Evolutionary conservation across 2,329 filamentous ascomycete species (phyloP), one percentile per base, ranked within the genome.

Genomic region (Septoria linicola): DNA sequence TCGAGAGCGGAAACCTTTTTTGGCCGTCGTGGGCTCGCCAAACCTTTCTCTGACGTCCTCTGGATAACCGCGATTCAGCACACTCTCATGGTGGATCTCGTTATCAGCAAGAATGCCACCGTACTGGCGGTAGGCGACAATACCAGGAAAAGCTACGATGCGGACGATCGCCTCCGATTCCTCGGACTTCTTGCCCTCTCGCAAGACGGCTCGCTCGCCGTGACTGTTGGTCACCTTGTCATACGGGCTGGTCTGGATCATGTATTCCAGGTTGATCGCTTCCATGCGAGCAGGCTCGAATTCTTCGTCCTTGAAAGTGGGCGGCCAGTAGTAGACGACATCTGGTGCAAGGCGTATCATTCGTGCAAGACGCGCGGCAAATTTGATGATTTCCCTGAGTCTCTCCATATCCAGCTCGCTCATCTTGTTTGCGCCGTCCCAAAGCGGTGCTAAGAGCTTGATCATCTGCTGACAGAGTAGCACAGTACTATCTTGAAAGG

Each of bases 271-370:
- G 41, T 68, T 68, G 37, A 53, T 36, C 17, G 57, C 58, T 23
- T 64, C 60, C 65, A 66, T 67, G 27, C 59, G 56, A 1, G 43
- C 51, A 1, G 57, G 62, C 19, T 65, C 61, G 41, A 64, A 66
- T 25, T 62, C 60, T 46, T 64, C 61, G 35, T 66, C 65, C 35
- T 68, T 68, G 64, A 66, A 66, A 0, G 62, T 58, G 6, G 62
- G 58, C 16, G 61, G 52, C 54, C 62, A 66, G 54, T 65, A 61
- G 54, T 64, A 68, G 19, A 66, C 50, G 11, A 59, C 59, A 31
- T 63, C 52, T 23, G 42, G 48, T 7, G 52, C 48, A 7, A 19
- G 41, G 17, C 62, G 63, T 50, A 66, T 64, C 44, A 48, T 16
- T 19, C 41, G 20, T 11, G 54, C 59, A 10, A 66, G 44, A 6